phyloP scores from a whole-genome alignment of 208 protist species.

The Trypanosoma rangeli region DNA sequence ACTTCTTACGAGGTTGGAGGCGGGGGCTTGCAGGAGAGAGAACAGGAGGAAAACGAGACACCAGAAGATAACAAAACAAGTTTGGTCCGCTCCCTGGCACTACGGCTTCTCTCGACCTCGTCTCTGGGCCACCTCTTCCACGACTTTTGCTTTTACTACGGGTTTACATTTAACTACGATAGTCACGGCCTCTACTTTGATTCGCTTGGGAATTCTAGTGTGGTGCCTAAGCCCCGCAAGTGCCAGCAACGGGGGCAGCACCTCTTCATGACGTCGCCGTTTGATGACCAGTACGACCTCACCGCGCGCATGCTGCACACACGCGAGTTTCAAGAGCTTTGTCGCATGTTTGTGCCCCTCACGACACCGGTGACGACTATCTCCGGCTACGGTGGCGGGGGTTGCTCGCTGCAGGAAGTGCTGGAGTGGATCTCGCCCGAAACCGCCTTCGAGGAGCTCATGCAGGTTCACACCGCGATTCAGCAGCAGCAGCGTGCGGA shows the following conservation, averaged over 20 bases:
- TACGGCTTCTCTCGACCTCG: slow-evolving; percentile 42
- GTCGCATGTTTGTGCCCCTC: slow-evolving; percentile 66
- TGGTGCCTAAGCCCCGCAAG: slow-evolving; percentile 67
- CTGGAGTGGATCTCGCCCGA: slow-evolving; percentile 68
- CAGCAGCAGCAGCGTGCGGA: slow-evolving; percentile 28
- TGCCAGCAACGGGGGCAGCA: slow-evolving; percentile 77
- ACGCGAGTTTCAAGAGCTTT: slow-evolving; percentile 78
- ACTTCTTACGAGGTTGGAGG: neutral
- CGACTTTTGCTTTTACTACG: slow-evolving; percentile 88
- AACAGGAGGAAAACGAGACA: slow-evolving; percentile 17
- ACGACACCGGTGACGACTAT: slow-evolving; percentile 26
- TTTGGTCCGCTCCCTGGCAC: slow-evolving; percentile 23
- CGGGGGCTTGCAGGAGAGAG: neutral
- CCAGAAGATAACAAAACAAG: slow-evolving; percentile 6
- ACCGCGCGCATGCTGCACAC: slow-evolving; percentile 81
- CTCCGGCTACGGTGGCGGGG: slow-evolving; percentile 25
- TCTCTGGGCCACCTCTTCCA: slow-evolving; percentile 56
- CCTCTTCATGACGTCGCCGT: slow-evolving; percentile 83
- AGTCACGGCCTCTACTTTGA: slow-evolving; percentile 65
- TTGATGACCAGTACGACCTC: slow-evolving; percentile 83
- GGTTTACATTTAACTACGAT: slow-evolving; percentile 83
- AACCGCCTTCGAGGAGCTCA: slow-evolving; percentile 48
- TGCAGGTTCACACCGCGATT: slow-evolving; percentile 48
- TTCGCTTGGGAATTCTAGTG: slow-evolving; percentile 46
- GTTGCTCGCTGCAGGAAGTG: slow-evolving; percentile 57